These are phyloP conservation scores for Omphalotus olearius DNA, from an alignment of 1,284 basidiomycete species.

Conservation along the genomic window DNA sequence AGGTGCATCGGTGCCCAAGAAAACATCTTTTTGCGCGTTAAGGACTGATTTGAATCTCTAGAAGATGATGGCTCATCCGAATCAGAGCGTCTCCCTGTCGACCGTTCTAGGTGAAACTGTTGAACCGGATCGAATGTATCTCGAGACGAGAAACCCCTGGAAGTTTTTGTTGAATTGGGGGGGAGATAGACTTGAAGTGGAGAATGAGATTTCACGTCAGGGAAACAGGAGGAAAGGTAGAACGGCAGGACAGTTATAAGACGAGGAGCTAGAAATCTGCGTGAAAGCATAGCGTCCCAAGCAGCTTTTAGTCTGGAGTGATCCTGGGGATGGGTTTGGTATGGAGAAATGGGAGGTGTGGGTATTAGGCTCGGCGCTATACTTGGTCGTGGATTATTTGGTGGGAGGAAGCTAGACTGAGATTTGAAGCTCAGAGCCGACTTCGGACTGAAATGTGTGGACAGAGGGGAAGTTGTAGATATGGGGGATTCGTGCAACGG, in stretches of 20 bases:
- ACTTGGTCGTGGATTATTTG: conserved; percentile 13
- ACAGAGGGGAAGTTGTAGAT: conserved; percentile 14
- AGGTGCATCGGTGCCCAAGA: conserved; percentile 59
- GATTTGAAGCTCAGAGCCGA: conserved; percentile 15
- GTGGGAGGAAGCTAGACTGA: conserved; percentile 13
- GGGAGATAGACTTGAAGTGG: conserved; percentile 54
- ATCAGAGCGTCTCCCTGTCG: conserved; percentile 18
- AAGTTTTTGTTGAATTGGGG: conserved; percentile 32
- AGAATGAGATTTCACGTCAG: conserved; percentile 46
- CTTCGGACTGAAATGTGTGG: conserved; percentile 14
- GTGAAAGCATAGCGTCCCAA: conserved; percentile 66
- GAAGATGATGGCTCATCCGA: conserved; percentile 15
- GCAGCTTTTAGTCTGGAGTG: conserved; percentile 57
- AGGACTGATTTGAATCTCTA: not conserved
- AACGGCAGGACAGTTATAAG: conserved; percentile 62
- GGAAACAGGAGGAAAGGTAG: conserved; percentile 59
- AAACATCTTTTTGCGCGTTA: conserved; percentile 21
- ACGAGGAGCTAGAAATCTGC: conserved; percentile 52
- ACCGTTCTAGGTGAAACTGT: conserved; percentile 19
- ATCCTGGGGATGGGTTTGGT: conserved; percentile 45
- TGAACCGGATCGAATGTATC: conserved; percentile 19
- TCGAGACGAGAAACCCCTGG: conserved; percentile 4
- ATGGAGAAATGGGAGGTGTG: conserved; percentile 1
- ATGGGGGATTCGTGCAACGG: conserved; percentile 23
- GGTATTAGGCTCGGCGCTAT: not conserved